Base-by-base conservation (phyloP, 1,284 basidiomycete genomes). In the Albatrellus sp. region DNA sequence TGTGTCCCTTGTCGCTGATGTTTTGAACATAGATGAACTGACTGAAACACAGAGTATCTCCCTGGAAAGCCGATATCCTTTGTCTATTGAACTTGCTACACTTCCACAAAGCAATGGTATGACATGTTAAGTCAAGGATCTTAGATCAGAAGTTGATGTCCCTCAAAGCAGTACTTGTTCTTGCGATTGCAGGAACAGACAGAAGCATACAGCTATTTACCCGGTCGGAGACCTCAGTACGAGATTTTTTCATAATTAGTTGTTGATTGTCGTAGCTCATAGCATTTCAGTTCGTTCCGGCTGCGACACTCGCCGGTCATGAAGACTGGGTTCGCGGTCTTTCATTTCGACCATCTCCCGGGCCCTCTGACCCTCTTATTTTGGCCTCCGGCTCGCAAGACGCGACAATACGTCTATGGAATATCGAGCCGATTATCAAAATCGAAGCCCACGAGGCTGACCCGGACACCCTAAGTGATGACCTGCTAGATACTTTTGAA, bases 331-430 rank as follows among this genome's bases (percentile, higher is more conserved):
- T 96, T 42, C 78, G 84, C 50, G 73, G 77, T 48, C 71, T 97
- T 20, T 71, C 80, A 2, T 89, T 96, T 60, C 71, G 70, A 24
- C 37, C 54, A 2, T 59, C 65, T 9, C 40, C 48, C 10, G 43
- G 50, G 34, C 49, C 56, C 7, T 57, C 58, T 8, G 62, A 69
- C 39, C 60, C 68, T 14, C 64, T 80, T 20, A 52, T 78, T 1
- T 69, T 97, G 14, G 90, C 93, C 1, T 92, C 90, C 12, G 93
- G 90, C 1, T 90, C 90, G 3, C 92, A 96, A 63, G 93, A 97
- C 59, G 78, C 80, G 13, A 92, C 88, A 33, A 86, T 96, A 45
- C 79, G 92, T 31, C 64, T 97, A 4, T 97, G 92, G 92, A 81
- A 81, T 48, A 77, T 90, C 37, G 70, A 77, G 48, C 58, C 62